Conservation (phyloP, 345 rosid species). For the Boechera stricta region DNA sequence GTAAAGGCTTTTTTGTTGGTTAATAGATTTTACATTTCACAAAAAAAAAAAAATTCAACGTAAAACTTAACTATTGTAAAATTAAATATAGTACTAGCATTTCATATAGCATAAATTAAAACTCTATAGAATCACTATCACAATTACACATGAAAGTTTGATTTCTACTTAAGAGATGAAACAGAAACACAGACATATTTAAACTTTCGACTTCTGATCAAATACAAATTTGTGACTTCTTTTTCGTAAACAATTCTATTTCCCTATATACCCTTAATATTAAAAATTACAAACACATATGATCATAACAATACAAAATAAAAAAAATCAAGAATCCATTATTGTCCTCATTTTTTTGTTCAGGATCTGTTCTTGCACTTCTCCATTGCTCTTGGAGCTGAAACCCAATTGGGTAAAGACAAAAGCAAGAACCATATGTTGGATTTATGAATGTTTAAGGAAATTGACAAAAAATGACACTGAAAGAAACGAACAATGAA, state of each 20-base stretch:
- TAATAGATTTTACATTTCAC: too few species aligned
- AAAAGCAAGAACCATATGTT: background rate
- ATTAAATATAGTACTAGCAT: background rate
- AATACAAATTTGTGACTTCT: constrained; percentile 11
- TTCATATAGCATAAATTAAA: background rate
- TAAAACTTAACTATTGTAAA: too few species aligned
- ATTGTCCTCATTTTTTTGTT: constrained; percentile 10
- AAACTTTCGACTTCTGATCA: constrained; percentile 15
- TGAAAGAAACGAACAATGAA: background rate
- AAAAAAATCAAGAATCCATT: background rate
- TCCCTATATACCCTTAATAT: constrained; percentile 30
- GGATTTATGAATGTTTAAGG: background rate
- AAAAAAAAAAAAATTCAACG: too few species aligned
- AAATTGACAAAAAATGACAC: background rate
- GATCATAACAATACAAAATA: constrained; percentile 25
- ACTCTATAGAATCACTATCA: background rate
- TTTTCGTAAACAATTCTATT: constrained; percentile 4
- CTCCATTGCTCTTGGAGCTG: constrained; percentile 41
- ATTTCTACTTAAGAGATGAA: background rate
- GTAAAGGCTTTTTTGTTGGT: too few species aligned
- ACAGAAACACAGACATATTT: constrained; percentile 12
- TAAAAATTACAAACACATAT: constrained; percentile 28
- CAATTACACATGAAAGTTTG: background rate
- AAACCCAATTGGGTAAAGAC: constrained; percentile 1
- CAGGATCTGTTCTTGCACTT: constrained; percentile 35